These are phyloP conservation scores for Royoungia palumana DNA, from an alignment of 768 basidiomycete genomes.

Conservation along the genomic window DNA sequence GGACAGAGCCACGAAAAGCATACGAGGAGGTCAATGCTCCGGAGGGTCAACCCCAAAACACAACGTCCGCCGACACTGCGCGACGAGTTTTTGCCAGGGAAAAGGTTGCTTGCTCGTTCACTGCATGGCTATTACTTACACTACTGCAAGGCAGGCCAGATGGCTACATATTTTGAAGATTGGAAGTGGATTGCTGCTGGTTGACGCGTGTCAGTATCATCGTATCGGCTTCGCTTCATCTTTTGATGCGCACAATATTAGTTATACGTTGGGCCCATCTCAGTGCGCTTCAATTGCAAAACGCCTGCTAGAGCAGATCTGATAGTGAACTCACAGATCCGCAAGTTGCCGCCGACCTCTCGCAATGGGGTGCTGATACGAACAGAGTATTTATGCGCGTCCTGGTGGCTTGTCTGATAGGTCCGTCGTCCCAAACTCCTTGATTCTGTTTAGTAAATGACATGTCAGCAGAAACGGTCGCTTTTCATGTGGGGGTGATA, in stretches of 20 bases:
- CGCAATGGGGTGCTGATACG: conserved; percentile 53
- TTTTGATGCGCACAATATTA: conserved; percentile 24
- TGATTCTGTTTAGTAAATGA: not conserved
- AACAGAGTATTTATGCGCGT: conserved; percentile 51
- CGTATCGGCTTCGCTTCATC: not conserved
- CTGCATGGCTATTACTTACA: conserved; percentile 1
- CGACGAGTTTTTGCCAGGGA: conserved; percentile 17
- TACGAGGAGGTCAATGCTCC: conserved; percentile 14
- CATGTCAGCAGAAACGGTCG: conserved; percentile 56
- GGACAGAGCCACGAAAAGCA: conserved; percentile 55
- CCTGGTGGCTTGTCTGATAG: conserved; percentile 62
- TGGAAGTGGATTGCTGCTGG: conserved; percentile 52
- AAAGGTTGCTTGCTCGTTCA: conserved; percentile 19
- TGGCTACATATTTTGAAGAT: conserved; percentile 60
- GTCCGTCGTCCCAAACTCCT: conserved; percentile 31
- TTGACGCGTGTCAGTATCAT: conserved; percentile 67
- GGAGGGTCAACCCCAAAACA: not conserved
- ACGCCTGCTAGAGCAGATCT: not conserved
- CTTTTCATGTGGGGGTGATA: conserved; percentile 70
- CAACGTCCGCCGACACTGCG: not conserved
- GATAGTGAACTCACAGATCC: conserved; percentile 34
- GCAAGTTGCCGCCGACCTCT: conserved; percentile 33
- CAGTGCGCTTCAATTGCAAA: conserved; percentile 37
- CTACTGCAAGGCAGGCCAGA: conserved; percentile 49
- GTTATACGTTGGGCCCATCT: conserved; percentile 80